These are phyloP conservation scores for Boletus subluridellus DNA, from an alignment of 1,284 basidiomycete species.

Conservation along the genomic window DNA sequence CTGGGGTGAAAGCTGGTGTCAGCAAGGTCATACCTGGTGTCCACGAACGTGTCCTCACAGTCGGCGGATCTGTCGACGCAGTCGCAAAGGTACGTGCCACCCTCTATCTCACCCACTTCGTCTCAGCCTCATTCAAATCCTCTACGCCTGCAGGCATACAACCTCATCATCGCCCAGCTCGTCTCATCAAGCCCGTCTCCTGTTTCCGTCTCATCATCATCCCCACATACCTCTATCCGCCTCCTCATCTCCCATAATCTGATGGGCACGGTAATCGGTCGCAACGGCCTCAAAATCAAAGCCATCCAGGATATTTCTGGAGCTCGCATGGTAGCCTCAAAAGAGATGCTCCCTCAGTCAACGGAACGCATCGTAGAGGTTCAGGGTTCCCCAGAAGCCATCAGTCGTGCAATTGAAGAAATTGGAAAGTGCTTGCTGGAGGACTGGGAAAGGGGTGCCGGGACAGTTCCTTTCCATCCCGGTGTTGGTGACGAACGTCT, in stretches of 20 bases:
- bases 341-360: conserved; percentile 98
- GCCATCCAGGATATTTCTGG: conserved; percentile 98
- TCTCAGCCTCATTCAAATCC: background rate
- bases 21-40: conserved; percentile 97
- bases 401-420: conserved; percentile 89
- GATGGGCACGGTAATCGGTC: conserved; percentile 99
- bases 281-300: conserved; percentile 97
- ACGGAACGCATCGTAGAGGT: conserved; percentile 98
- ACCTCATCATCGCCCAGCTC: conserved; percentile 91
- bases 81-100: conserved; percentile 75
- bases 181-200: conserved; percentile 74
- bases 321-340: conserved; percentile 95
- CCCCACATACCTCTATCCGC: conserved; percentile 84
- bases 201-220: conserved; percentile 56
- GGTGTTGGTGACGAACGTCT: conserved; percentile 75
- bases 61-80: conserved; percentile 86
- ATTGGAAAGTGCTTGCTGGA: conserved; percentile 94
- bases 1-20: conserved; percentile 96
- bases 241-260: conserved; percentile 97
- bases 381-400: conserved; percentile 87
- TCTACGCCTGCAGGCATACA: conserved; percentile 69
- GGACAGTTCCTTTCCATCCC: conserved; percentile 95
- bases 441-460: conserved; percentile 92
- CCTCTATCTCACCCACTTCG: conserved; percentile 1
- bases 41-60: conserved; percentile 94